Evolutionary conservation across 208 protist species (phyloP).

Genomic region (Trypanosoma avium): DNA sequence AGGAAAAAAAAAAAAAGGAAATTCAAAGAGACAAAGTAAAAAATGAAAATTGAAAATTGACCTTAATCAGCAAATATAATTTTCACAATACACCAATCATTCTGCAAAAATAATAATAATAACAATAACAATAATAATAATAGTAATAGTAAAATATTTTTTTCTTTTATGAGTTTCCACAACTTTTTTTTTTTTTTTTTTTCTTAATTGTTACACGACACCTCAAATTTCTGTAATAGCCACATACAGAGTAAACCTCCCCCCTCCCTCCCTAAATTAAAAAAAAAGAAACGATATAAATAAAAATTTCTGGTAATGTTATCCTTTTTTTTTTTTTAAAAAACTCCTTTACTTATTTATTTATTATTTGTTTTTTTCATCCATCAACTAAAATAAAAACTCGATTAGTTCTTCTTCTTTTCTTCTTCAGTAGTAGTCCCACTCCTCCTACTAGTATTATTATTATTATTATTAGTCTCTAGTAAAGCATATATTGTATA

Average conservation of each 20-base stretch:
- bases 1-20: too few relatives aligned
- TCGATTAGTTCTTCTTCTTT: neutral
- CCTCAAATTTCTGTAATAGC: neutral
- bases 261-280: too few relatives aligned
- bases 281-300: too few relatives aligned
- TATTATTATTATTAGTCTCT: conserved; percentile 20
- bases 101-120: neutral
- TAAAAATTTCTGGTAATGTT: neutral
- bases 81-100: neutral
- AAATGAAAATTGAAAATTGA: too few relatives aligned
- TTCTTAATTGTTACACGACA: neutral
- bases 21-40: too few relatives aligned
- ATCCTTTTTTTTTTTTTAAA: neutral
- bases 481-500: conserved; percentile 73
- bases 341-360: neutral
- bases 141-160: neutral
- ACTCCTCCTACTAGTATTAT: conserved; percentile 3
- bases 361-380: conserved; percentile 9
- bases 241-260: conserved; percentile 3
- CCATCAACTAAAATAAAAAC: too few relatives aligned
- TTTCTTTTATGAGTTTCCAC: too few relatives aligned
- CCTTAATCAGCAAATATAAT: too few relatives aligned
- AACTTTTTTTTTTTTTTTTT: neutral
- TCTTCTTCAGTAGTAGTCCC: too few relatives aligned
- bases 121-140: neutral